Evolutionary conservation across 495 filamentous ascomycete genomes (phyloP), one percentile per base, ranked within the genome.

Genomic region (Aspergillus affinis): DNA sequence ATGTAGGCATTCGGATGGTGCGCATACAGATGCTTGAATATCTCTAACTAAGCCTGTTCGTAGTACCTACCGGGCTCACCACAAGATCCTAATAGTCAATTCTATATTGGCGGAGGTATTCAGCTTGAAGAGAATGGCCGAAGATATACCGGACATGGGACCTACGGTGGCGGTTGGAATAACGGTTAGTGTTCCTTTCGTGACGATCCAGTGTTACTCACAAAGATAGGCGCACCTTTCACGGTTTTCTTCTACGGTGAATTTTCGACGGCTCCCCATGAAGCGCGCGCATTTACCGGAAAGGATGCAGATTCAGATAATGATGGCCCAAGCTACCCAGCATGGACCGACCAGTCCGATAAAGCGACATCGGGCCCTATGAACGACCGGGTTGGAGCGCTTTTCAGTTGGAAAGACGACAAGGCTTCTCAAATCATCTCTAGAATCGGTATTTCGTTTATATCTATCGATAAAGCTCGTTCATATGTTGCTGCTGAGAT

Each of bases 221-320:
- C 49, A 45, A n/a, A 30, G 4, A 58, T 57, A 81, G 83, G 76
- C 23, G 78, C 81, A 0, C 76, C 79, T 17, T 89, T 85, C 78
- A 86, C 76, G 2, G 82, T 90, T 4, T 84, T 84, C 62, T 89
- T 88, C 65, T 88, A 86, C 57, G 87, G 86, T 23, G 76, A 82
- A 51, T 88, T 89, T 59, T 75, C 82, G 29, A 59, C 74, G 6
- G 29, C 66, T 61, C 26, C 75, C 67, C 12, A 75, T 58, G 2
- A 75, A 61, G 58, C 68, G 41, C 79, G 75, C 55, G 84, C 81
- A 0, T 89, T 89, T 58, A 66, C 76, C 4, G 86, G 86, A 1
- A 64, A 63, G 20, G 76, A 79, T 51, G 78, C 75, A 18, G 68
- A 72, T 55, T 71, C 71, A 3, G 66, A 68, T 21, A 70, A 72